Evolutionary conservation across 768 basidiomycete genomes (phyloP).

Genomic region (Hirschioporus abietinus): DNA sequence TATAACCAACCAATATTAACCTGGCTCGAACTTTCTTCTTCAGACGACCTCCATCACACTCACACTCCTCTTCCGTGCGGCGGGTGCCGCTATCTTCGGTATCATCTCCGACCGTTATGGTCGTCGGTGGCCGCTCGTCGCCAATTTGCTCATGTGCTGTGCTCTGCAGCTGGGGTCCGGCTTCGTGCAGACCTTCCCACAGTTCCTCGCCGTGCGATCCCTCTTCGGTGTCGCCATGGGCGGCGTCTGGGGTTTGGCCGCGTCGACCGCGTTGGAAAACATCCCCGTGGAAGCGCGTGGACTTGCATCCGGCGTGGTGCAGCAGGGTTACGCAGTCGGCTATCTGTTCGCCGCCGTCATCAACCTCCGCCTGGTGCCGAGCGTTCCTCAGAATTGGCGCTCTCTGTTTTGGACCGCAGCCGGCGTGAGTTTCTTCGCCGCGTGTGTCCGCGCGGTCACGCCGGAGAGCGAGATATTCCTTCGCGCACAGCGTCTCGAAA

Average conservation of each 20-base stretch:
- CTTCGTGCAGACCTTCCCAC: slow-evolving; percentile 68
- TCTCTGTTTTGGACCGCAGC: slow-evolving; percentile 77
- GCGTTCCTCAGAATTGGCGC: slow-evolving; percentile 48
- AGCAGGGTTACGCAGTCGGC: slow-evolving; percentile 86
- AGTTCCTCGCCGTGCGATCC: slow-evolving; percentile 79
- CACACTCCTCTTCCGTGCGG: slow-evolving; percentile 85
- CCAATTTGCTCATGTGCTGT: slow-evolving; percentile 66
- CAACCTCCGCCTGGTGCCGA: slow-evolving; percentile 58
- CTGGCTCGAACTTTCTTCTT: slow-evolving; percentile 8
- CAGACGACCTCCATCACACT: slow-evolving; percentile 83
- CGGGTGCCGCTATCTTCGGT: slow-evolving; percentile 77
- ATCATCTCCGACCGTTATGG: slow-evolving; percentile 85
- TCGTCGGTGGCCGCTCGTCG: slow-evolving; percentile 88
- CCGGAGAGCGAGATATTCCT: slow-evolving; percentile 80
- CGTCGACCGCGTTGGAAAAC: slow-evolving; percentile 83
- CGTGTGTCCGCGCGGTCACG: slow-evolving; percentile 53
- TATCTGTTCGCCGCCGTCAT: slow-evolving; percentile 81
- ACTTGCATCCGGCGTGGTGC: slow-evolving; percentile 76
- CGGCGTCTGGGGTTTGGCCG: slow-evolving; percentile 82
- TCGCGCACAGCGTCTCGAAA: slow-evolving; percentile 52
- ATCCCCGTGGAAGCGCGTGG: slow-evolving; percentile 85
- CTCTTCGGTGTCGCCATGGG: slow-evolving; percentile 89
- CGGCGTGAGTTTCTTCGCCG: slow-evolving; percentile 66
- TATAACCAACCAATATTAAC: background rate
- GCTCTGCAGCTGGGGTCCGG: slow-evolving; percentile 74